Conservation (phyloP, 2,329 filamentous ascomycete species). For the Nakataea oryzae region DNA sequence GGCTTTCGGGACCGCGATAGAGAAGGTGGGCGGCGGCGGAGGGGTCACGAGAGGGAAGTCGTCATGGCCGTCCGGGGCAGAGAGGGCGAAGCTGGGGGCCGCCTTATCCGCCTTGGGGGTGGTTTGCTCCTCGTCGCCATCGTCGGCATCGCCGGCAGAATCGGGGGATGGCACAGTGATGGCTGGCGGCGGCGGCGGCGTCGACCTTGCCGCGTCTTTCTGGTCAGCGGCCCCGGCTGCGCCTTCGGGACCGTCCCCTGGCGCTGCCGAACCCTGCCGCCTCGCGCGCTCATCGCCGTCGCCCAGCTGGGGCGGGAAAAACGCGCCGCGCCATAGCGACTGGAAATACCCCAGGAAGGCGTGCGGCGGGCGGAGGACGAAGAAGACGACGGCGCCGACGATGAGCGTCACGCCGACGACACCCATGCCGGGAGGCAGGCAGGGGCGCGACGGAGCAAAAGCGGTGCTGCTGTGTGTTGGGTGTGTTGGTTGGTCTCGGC, state of each 20-base stretch:
- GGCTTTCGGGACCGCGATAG: neutral
- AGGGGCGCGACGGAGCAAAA: no score
- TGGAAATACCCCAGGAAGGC: conserved; percentile 34
- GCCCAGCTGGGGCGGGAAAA: conserved; percentile 4
- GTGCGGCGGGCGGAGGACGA: conserved; percentile 40
- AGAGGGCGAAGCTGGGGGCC: conserved; percentile 37
- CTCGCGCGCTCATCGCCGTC: conserved; percentile 1
- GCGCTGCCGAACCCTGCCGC: neutral
- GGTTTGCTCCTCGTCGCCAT: conserved; percentile 27
- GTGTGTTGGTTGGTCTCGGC: neutral
- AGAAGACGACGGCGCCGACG: conserved; percentile 47
- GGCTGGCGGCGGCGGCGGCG: conserved; percentile 7
- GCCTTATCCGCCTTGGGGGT: conserved; percentile 38
- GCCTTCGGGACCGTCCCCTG: no score
- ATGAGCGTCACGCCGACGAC: conserved; percentile 52
- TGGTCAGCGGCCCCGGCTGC: neutral
- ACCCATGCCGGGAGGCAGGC: conserved; percentile 30
- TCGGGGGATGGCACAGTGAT: conserved; percentile 2
- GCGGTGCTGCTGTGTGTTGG: neutral
- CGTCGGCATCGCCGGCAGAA: conserved; percentile 8
- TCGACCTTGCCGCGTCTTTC: neutral
- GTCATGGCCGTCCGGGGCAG: conserved; percentile 17
- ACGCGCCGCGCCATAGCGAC: conserved; percentile 10
- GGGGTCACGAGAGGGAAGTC: conserved; percentile 3
- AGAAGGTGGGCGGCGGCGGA: conserved; percentile 7